Base-by-base conservation (phyloP, 345 rosid genomes). In the Pugionium dolabratum region DNA sequence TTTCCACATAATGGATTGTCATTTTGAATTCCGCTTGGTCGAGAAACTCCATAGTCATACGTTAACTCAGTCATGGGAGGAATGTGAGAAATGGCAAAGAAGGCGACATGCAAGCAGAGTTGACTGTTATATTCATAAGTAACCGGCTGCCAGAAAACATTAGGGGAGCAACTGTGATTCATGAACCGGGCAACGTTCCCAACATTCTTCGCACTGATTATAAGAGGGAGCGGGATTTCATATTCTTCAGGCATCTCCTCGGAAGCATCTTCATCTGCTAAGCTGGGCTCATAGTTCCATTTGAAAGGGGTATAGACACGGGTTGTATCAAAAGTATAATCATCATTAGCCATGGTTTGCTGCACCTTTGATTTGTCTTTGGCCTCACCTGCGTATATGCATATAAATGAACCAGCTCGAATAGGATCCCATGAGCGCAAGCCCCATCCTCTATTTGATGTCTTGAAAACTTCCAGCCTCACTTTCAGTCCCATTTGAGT, bases 131-230 rank as follows among this genome's bases (percentile, higher is more conserved):
- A 43, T 54, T 82, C 80, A 64, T 53, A 75, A 39, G 76, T 61
- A 55, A 87, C 73, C 5, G 96, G 91, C 77, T 86, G 96, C 99
- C 97, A 94, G 76, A 88, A 88, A 32, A 85, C 84, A 76, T 84
- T 90, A 10, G 97, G 97, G 26, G 64, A 61, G 76, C 99, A 94
- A 75, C 99, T 85, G 56, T 94, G 97, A 56, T 94, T 90, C 97
- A 94, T 85, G 72, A 94, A 94, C 7, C 99, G 80, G 18, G 91
- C 83, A 26, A 94, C 86, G 72, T 94, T 94, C 37, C 99, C 99
- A 72, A 53, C 47, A 66, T 84, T 77, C 74, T 79, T 94, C 28
- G 96, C 91, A 75, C 80, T 82, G 61, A 94, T 86, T 42, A 82
- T 73, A 33, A 94, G 28, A 30, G 92, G 87, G 54, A 67, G 67